A percentile compares a stretch with the other conserved stretches of the same genome.
Conservation (phyloP, 177 flowering plant genomes). For the Telopea speciosissima region DNA sequence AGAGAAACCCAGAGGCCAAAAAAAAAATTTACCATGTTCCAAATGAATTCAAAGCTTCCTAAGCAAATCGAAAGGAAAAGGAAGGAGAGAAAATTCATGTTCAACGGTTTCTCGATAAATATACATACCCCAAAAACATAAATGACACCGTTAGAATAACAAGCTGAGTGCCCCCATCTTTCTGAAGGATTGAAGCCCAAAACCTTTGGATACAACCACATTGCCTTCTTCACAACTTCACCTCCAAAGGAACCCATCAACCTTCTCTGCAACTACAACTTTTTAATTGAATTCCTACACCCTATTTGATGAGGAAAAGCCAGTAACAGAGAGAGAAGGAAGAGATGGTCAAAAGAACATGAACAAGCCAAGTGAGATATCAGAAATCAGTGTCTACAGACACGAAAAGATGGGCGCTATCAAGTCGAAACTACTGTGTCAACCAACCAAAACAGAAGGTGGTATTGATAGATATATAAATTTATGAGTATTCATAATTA, state of each 20-base stretch:
- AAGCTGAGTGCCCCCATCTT: constrained; percentile 99
- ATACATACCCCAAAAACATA: constrained; percentile 82
- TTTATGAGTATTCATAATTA: too few species aligned
- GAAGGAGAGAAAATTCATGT: constrained; percentile 4
- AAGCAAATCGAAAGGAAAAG: background rate
- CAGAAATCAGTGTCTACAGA: constrained; percentile 73
- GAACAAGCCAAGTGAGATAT: constrained; percentile 54
- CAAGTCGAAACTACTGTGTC: constrained; percentile 81
- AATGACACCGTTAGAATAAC: constrained; percentile 54
- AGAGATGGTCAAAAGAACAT: constrained; percentile 42
- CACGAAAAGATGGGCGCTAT: constrained; percentile 98
- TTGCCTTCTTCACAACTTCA: constrained; percentile 57
- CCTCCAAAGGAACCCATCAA: constrained; percentile 51
- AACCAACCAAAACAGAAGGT: constrained; percentile 46
- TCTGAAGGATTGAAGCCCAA: constrained; percentile 72
- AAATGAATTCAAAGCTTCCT: too few species aligned
- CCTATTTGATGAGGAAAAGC: constrained; percentile 4
- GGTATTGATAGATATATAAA: constrained; percentile 14
- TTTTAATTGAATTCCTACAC: constrained; percentile 9
- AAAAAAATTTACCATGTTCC: background rate
- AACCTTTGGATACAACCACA: constrained; percentile 90
- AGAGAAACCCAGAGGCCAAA: background rate
- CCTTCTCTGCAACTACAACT: constrained; percentile 13
- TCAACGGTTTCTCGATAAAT: background rate
- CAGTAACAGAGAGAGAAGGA: constrained; percentile 11